Percentiles rank a stretch among this genome's conserved stretches.
Evolutionary conservation across 331 rosid species (phyloP).

Genomic region (Phaseolus coccineus): DNA sequence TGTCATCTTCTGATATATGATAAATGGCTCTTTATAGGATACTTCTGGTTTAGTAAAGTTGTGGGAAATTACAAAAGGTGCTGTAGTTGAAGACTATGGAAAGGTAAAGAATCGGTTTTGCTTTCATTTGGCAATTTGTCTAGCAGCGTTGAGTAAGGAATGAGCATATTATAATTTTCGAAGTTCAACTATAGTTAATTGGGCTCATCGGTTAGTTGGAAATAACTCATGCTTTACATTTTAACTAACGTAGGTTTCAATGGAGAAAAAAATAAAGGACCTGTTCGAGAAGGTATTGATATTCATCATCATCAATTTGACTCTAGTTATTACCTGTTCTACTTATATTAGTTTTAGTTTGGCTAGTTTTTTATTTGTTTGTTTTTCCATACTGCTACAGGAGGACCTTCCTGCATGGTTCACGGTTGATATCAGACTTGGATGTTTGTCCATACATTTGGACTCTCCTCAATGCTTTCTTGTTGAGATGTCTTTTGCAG

Average conservation of each 20-base stretch:
- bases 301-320: constrained; percentile 24
- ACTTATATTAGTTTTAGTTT: constrained; percentile 4
- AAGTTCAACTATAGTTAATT: constrained; percentile 37
- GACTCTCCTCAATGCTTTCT: constrained; percentile 96
- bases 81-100: constrained; percentile 86
- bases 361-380: too few species aligned
- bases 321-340: neutral
- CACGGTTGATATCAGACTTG: constrained; percentile 96
- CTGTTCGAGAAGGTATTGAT: constrained; percentile 88
- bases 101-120: constrained; percentile 64
- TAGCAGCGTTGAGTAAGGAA: neutral
- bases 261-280: constrained; percentile 88
- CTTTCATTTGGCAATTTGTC: constrained; percentile 39
- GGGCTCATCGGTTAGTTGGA: constrained; percentile 30
- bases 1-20: constrained; percentile 31
- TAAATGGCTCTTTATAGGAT: constrained; percentile 63
- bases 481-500: constrained; percentile 97
- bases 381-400: constrained; percentile 60
- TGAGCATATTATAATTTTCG: constrained; percentile 15
- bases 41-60: constrained; percentile 95
- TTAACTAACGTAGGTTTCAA: constrained; percentile 71
- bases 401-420: constrained; percentile 98
- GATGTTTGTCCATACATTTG: constrained; percentile 94
- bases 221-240: constrained; percentile 42
- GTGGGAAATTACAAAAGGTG: constrained; percentile 97